A percentile compares a stretch with the other conserved stretches of the same genome.
Conservation (phyloP, 768 basidiomycete species). For the Chalciporus chontae region DNA sequence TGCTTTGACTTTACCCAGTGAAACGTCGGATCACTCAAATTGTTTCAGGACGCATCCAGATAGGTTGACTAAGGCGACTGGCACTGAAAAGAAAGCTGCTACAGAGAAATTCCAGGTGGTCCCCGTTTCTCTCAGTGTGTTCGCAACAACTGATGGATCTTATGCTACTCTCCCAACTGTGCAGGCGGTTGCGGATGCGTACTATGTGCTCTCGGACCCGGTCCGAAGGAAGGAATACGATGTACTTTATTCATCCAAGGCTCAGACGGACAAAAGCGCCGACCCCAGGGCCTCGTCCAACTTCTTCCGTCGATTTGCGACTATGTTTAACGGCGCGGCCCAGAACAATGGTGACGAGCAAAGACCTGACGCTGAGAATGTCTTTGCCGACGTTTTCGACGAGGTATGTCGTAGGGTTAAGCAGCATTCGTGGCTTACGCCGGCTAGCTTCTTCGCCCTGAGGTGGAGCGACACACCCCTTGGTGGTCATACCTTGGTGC, state of each 20-base stretch:
- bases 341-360: slow-evolving; percentile 34
- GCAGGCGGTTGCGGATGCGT: slow-evolving; percentile 84
- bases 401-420: slow-evolving; percentile 51
- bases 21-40: neutral
- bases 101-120: slow-evolving; percentile 86
- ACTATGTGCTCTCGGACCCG: slow-evolving; percentile 86
- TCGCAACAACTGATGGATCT: neutral
- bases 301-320: slow-evolving; percentile 76
- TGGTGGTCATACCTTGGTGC: slow-evolving; percentile 78
- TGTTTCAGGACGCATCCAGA: slow-evolving; percentile 80
- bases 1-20: slow-evolving; percentile 16
- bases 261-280: slow-evolving; percentile 46
- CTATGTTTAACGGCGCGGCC: slow-evolving; percentile 55
- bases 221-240: slow-evolving; percentile 73
- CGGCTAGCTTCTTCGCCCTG: slow-evolving; percentile 69
- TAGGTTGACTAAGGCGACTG: slow-evolving; percentile 64
- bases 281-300: slow-evolving; percentile 65
- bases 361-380: slow-evolving; percentile 72
- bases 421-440: neutral
- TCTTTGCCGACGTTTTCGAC: slow-evolving; percentile 90
- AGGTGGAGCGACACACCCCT: slow-evolving; percentile 65
- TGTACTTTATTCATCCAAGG: slow-evolving; percentile 52
- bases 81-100: slow-evolving; percentile 65
- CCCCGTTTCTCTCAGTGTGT: neutral
- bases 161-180: neutral